Evolutionary conservation across 2,329 filamentous ascomycete genomes (phyloP), one percentile per base, ranked within the genome.

Genomic region (Harringtonia lauricola): DNA sequence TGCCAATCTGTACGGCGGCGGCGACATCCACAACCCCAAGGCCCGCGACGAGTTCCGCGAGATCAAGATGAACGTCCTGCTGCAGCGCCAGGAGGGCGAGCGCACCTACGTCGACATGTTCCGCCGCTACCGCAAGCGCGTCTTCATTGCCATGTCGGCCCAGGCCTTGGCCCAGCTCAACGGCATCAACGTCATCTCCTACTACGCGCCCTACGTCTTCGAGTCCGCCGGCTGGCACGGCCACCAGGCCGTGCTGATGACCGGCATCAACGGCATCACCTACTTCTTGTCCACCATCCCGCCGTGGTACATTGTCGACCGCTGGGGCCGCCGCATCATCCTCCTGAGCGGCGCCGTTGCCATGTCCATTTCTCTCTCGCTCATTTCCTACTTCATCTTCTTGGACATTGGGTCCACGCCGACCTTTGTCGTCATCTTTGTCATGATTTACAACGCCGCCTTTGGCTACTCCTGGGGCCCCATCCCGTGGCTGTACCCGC

Each of bases 131-230:
- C 77, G 74, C 59, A 92, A 84, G 56, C 86, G 92, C 42, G 90
- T 96, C 51, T 87, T 96, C 58, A 96, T 96, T 60, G 92, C 92
- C 64, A 96, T 96, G 92, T 96, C 90, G 29, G 92, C 92, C 4
- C 92, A 96, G 64, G 88, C 82, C 7, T 77, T 98, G 51, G 92
- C 92, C 24, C 92, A 98, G 64, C 78, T 98, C 43, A 96, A 96
- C 66, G 92, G 92, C 52, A 98, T 98, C 68, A 98, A 98, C 64
- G 92, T 98, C 59, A 98, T 98, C 51, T 96, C 90, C 1, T 98
- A 96, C 71, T 98, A 98, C 59, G 92, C 92, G 1, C 92, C 92
- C 0, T 79, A 94, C 44, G 90, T 96, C 15, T 96, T 98, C 56
- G 89, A 95, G 64, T 89, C 89, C 47, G 92, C 92, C 31, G 90